phyloP scores from a whole-genome alignment of 371 early-diverging fungal genomes.

The Gilbertella persicaria region DNA sequence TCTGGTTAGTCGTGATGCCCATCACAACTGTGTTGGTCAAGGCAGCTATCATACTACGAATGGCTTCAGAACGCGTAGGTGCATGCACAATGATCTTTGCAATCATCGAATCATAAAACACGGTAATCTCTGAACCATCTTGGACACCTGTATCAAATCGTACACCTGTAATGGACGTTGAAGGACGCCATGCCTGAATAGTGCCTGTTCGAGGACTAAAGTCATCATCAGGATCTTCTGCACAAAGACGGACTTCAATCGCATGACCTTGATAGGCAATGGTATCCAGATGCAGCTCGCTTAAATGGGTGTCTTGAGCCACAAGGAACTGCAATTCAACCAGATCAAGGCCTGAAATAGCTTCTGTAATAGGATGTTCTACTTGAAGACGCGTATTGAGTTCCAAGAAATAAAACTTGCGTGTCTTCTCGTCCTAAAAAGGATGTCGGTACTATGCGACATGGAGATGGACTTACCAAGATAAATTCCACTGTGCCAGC shows the following conservation, averaged over 20 bases:
- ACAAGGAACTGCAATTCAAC: slow-evolving; percentile 85
- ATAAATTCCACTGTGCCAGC: slow-evolving; percentile 90
- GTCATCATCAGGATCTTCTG: slow-evolving; percentile 84
- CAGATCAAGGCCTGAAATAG: slow-evolving; percentile 90
- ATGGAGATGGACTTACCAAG: slow-evolving; percentile 42
- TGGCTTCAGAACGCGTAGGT: slow-evolving; percentile 73
- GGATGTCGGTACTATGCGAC: no score
- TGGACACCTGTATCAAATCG: slow-evolving; percentile 84
- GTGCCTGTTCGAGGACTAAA: slow-evolving; percentile 80
- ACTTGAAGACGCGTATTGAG: slow-evolving; percentile 88
- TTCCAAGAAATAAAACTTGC: slow-evolving; percentile 82
- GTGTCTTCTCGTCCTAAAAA: slow-evolving; percentile 58
- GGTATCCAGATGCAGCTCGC: slow-evolving; percentile 48
- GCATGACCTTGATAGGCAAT: slow-evolving; percentile 71
- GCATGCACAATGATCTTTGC: slow-evolving; percentile 91
- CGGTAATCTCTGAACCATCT: slow-evolving; percentile 80
- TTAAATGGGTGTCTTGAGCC: slow-evolving; percentile 61
- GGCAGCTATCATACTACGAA: slow-evolving; percentile 73
- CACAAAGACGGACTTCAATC: slow-evolving; percentile 83
- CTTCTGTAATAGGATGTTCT: slow-evolving; percentile 97
- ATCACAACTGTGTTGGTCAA: slow-evolving; percentile 62
- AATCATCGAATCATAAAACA: slow-evolving; percentile 83
- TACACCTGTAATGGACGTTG: slow-evolving; percentile 52
- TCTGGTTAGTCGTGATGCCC: slow-evolving; percentile 70
- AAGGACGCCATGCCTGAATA: slow-evolving; percentile 81